These are phyloP conservation scores for Raffaelea arxii DNA, from an alignment of 2,329 filamentous ascomycete species.

Conservation along the genomic window DNA sequence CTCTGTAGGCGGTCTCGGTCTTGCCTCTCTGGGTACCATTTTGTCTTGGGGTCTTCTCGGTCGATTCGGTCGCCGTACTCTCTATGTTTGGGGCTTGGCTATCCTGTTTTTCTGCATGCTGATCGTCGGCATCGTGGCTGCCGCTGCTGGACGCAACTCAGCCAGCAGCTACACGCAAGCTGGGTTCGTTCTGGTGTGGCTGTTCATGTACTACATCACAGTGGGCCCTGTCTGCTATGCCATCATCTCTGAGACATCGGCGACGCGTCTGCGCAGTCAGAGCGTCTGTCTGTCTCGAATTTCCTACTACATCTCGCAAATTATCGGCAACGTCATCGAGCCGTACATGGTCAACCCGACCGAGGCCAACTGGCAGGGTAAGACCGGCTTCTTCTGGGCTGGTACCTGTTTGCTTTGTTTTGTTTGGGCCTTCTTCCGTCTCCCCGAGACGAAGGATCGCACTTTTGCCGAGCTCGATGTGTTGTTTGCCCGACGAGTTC, in stretches of 20 bases:
- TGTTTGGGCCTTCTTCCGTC: slow-evolving; percentile 39
- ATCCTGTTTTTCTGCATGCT: slow-evolving; percentile 27
- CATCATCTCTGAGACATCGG: slow-evolving; percentile 37
- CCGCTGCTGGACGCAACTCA: too few species aligned
- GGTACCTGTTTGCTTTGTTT: slow-evolving; percentile 32
- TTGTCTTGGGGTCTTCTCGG: slow-evolving; percentile 34
- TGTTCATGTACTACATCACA: slow-evolving; percentile 12
- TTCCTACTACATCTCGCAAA: slow-evolving; percentile 33
- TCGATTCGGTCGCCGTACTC: slow-evolving; percentile 29
- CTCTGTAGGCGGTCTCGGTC: slow-evolving; percentile 28
- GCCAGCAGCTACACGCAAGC: too few species aligned
- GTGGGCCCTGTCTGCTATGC: slow-evolving; percentile 37
- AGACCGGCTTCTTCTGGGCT: slow-evolving; percentile 33
- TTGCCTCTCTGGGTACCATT: slow-evolving; percentile 32
- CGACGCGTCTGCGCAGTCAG: slow-evolving; percentile 33
- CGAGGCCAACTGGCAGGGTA: slow-evolving; percentile 27
- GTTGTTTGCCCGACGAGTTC: slow-evolving; percentile 36
- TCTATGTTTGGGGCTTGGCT: slow-evolving; percentile 30
- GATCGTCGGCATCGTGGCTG: slow-evolving; percentile 31
- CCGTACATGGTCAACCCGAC: slow-evolving; percentile 27
- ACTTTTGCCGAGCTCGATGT: slow-evolving; percentile 45
- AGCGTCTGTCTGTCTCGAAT: slow-evolving; percentile 34
- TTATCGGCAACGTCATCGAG: slow-evolving; percentile 29
- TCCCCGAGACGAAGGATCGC: slow-evolving; percentile 32
- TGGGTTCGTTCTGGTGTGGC: slow-evolving; percentile 31